Evolutionary conservation across 768 basidiomycete genomes (phyloP).

Genomic region (Lentinula sp.): DNA sequence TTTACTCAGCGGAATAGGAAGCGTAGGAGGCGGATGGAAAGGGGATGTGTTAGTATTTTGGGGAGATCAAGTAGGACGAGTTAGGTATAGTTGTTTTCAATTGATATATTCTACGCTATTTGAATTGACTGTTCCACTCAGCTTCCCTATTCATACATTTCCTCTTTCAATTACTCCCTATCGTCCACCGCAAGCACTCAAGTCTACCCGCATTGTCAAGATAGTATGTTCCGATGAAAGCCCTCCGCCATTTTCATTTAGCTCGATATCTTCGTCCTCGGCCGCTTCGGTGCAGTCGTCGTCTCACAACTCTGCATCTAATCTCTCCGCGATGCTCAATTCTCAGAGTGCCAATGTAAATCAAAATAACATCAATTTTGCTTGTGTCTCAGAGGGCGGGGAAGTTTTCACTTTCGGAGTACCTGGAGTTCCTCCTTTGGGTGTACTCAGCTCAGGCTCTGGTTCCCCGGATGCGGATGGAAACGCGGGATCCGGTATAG

Average conservation of each 20-base stretch:
- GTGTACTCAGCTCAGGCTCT: background rate
- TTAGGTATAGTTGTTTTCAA: conserved; percentile 43
- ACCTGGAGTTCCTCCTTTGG: conserved; percentile 18
- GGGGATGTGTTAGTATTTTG: conserved; percentile 82
- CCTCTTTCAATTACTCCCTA: conserved; percentile 73
- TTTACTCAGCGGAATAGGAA: conserved; percentile 57
- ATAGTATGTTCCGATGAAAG: conserved; percentile 72
- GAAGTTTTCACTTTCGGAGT: conserved; percentile 83
- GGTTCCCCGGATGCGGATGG: background rate
- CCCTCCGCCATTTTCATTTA: conserved; percentile 77
- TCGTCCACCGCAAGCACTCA: conserved; percentile 71
- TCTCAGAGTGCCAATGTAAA: background rate
- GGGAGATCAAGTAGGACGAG: conserved; percentile 68
- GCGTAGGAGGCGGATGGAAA: conserved; percentile 76
- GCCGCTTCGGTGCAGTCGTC: background rate
- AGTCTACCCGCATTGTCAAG: conserved; percentile 70
- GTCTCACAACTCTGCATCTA: background rate
- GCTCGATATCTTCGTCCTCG: conserved; percentile 14
- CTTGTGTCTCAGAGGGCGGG: conserved; percentile 31
- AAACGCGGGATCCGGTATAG: conserved; percentile 5
- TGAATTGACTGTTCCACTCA: conserved; percentile 16
- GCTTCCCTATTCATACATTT: conserved; percentile 75
- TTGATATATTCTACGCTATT: background rate
- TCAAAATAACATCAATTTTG: conserved; percentile 2
- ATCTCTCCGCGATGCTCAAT: conserved; percentile 1